phyloP scores from a whole-genome alignment of 2,329 filamentous ascomycete genomes.

The Colletotrichum falcatum region DNA sequence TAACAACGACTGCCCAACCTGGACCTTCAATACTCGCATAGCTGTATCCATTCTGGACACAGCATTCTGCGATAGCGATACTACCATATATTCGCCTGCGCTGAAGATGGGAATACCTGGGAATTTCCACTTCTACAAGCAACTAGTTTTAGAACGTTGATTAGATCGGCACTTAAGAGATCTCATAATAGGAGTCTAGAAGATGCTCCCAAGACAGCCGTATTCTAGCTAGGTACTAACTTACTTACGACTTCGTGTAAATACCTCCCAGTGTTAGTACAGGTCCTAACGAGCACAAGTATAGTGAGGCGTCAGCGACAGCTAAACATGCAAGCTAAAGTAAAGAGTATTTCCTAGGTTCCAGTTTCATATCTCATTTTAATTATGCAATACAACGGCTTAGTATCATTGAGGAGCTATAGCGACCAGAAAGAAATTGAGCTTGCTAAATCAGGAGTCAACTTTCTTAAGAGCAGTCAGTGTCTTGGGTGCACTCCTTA shows the following conservation, averaged over 20 bases:
- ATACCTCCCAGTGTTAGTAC: neutral
- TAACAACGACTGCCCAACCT: too few species aligned
- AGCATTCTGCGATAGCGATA: too few species aligned
- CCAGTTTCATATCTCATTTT: neutral
- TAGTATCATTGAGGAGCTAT: neutral
- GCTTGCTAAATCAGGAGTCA: too few species aligned
- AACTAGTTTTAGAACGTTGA: neutral
- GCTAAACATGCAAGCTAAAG: neutral
- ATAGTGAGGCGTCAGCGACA: neutral
- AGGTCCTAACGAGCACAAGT: neutral
- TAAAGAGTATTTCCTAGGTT: neutral
- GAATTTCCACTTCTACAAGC: too few species aligned
- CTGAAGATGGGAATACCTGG: too few species aligned
- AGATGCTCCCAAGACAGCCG: neutral
- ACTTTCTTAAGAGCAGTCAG: too few species aligned
- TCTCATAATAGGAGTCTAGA: neutral
- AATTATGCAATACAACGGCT: neutral
- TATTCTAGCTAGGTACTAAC: neutral
- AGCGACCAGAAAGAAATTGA: too few species aligned
- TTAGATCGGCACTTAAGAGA: neutral
- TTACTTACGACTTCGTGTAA: neutral
- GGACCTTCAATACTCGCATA: too few species aligned
- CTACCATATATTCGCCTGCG: too few species aligned
- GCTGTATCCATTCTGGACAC: too few species aligned
- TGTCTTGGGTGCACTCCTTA: too few species aligned